Base-by-base conservation (phyloP, 1,139 yeast genomes). In the Pichia sp. region DNA sequence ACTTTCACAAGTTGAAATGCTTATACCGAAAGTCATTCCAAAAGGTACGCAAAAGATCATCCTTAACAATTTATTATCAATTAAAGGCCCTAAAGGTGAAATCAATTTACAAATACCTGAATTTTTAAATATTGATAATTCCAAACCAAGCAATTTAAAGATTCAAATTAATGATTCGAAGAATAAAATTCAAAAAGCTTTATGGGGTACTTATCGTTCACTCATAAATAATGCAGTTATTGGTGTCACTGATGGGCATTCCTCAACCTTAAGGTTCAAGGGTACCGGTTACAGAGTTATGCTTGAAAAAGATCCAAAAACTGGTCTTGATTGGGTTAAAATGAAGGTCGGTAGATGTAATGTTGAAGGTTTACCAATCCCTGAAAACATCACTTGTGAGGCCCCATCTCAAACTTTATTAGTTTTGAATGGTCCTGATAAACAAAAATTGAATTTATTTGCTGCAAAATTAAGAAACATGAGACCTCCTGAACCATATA, bases 231-330 rank as follows among this genome's bases (percentile, higher is more conserved):
- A 92, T 68, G 79, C 85, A 59, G 74, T 92, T 37, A 72, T 78
- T 43, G 99, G 99, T 43, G 95, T 89, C 34, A 79, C 88, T 39
- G 97, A 90, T 59, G 97, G 97, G 15, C 97, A 92, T 64, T 70
- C 89, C 56, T 80, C 95, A 37, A 84, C 90, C 51, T 76, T 94
- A 56, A 85, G 82, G 67, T 85, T 94, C 58, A 96, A 89, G 25
- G 99, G 99, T 57, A 92, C 97, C 16, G 99, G 99, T 64, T 94
- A 87, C 75, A 82, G 97, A 68, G 96, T 95, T 3, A 68, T 86
- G 44, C 84, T 83, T 55, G 76, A 72, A 42, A 69, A 71, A 41
- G 49, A 50, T 25, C 40, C 38, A 20, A 69, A 74, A 27, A 71
- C 74, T 35, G 87, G 87, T 11, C 73, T 73, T 45, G 74, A 78